Evolutionary conservation across 352 stramenopile genomes (phyloP), one percentile per base, ranked within the genome.

Genomic region (Aphanomyces stellatus): DNA sequence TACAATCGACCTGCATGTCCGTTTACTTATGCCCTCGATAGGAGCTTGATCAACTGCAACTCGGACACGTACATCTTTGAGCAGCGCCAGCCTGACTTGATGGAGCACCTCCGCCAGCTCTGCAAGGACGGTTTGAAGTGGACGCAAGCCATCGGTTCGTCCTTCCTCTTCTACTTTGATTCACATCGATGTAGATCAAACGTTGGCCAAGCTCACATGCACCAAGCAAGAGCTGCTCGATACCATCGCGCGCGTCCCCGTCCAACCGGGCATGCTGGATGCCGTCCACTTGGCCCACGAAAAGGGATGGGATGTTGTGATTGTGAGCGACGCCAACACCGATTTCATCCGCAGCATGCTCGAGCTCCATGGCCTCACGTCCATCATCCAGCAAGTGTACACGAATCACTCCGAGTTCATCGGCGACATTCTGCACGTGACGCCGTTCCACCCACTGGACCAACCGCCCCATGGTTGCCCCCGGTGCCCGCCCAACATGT

Each of bases 331-430:
- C 68, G 82, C 81, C 55, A 93, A 93, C 66, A 83, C 82, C 0
- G 72, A 91, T 6, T 91, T 88, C 71, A 93, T 91, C 40, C 65
- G 87, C 40, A 88, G 78, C 65, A 87, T 93, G 76, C 71, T 93
- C 10, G 57, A 74, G 8, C 65, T 69, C n/a, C 69, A 79, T 15
- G 60, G 48, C 24, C 41, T 89, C 25, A 22, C 15, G 7, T 31
- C 66, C 35, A 71, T 69, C 35, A 70, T 88, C 51, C 62, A 43
- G 35, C 56, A 80, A 10, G 70, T 87, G 53, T 65, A 76, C 17
- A 75, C 72, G 15, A 85, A 87, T 46, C 72, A 73, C 1, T 73
- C 69, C 37, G 51, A 70, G 33, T 76, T 72, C 30, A 49, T 71
- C 40, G 60, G 56, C 42, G 74, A 59, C 15, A 53, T 79, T 1